Evolutionary conservation across 2,329 filamentous ascomycete species (phyloP), one percentile per base, ranked within the genome.

Genomic region (Meredithiella fracta): DNA sequence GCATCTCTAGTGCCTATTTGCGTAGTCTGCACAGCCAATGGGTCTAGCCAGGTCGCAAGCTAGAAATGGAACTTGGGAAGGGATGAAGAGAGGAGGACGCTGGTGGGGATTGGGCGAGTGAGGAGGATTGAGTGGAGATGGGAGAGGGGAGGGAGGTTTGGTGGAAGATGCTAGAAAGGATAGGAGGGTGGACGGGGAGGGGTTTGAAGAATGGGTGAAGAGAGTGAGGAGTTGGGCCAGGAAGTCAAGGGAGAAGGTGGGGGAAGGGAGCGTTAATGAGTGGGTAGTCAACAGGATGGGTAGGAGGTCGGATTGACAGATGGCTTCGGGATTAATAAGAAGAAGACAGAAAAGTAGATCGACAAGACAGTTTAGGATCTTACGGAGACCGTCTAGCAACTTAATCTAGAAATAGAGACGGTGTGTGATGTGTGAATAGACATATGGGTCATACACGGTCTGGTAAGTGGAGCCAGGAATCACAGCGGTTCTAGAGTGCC

Each of bases 241-340:
- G 2, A 58, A 44, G 17, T 34, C 15, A 6, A 40, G 20, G 14
- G 51, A n/a, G n/a, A 8, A 22, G 40, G 8, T n/a, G 37, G 50
- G 25, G 4, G 53, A 17, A 15, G 47, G 44, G n/a, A 44, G 37
- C 23, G 31, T 47, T 22, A 37, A 22, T 34, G 25, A 17, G 14
- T 42, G 25, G 7, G 37, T 22, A 4, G 42, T 34, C 9, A 56
- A 42, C 15, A 51, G 49, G 17, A 56, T 25, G 23, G 22, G 23
- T 31, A 53, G 42, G 20, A 56, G 55, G 29, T 53, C 50, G 14
- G 49, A 56, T 29, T 15, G 42, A 49, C 50, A 52, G 23, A 56
- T 26, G 25, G 14, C 20, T 8, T 40, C 47, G 22, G 56, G 56
- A 34, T 51, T 22, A 2, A 23, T 29, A 3, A 51, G 37, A 3